Base-by-base conservation (phyloP, 2,329 filamentous ascomycete genomes). In the Acarospora socialis region DNA sequence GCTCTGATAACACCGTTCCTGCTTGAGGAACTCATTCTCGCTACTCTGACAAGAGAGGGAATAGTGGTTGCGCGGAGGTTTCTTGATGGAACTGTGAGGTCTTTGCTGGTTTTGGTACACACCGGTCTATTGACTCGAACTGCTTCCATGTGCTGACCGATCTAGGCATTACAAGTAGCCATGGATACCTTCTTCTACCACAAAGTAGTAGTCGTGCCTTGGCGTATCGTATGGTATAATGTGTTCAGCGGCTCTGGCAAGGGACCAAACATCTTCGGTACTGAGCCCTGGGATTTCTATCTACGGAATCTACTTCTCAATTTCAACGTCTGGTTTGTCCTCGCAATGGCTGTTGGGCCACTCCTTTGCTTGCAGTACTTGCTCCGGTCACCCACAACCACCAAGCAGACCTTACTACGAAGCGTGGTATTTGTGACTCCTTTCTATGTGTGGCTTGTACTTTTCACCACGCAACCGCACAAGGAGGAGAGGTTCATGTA, bases 401-500 rank as follows among this genome's bases (percentile, higher is more conserved):
- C 73, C 3, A 72, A 77, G 37, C 68, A 80, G 41, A 79, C 75
- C 1, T 68, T 80, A 1, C 57, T 92, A 34, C 76, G 84, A 21
- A 81, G 77, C 7, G 47, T 92, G 28, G 70, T 87, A 13, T 82
- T 93, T 43, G 63, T 87, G 33, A 60, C 72, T 1, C 90, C 90
- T 0, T 92, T 95, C 55, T 98, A 95, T 52, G 67, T 94, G 50
- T 98, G 90, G 90, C 68, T 98, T 17, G 70, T 59, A 3, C 90
- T 95, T 40, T 95, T 98, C 59, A 87, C 81, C 0, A 52, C 79
- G 6, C 90, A 98, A 51, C 82, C 90, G 10, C 90, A 98, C 59
- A 98, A 98, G 50, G 90, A 98, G 53, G 90, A 98, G 57, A 70
- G 90, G 5, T 98, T 98, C 61, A 95, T 98, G 86, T 98, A 93